A percentile compares a stretch with the other conserved stretches of the same genome.
phyloP scores from a whole-genome alignment of 257 asterid species.

The Solanum sejunctum region DNA sequence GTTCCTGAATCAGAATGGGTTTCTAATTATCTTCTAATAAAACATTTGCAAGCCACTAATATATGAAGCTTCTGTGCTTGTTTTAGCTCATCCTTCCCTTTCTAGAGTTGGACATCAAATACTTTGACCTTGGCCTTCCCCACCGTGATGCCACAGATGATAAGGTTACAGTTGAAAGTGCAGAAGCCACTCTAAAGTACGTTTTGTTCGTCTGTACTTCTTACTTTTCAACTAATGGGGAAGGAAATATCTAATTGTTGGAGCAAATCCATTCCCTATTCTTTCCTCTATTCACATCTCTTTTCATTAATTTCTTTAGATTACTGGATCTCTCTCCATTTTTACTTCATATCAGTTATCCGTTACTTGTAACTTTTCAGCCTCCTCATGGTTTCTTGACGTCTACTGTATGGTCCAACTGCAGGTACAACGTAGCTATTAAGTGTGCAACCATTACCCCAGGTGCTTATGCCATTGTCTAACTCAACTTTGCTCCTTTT shows the following conservation, averaged over 20 bases:
- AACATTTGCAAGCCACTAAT: background rate
- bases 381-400: background rate
- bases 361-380: background rate
- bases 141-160: slow-evolving; percentile 96
- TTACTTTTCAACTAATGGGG: background rate
- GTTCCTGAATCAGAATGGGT: background rate
- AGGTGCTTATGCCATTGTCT: slow-evolving; percentile 26
- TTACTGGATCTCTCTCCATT: background rate
- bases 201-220: slow-evolving; percentile 1
- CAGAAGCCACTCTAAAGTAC: slow-evolving; percentile 97
- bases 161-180: slow-evolving; percentile 97
- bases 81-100: slow-evolving; percentile 84
- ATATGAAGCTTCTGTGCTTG: slow-evolving; percentile 1
- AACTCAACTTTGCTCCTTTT: background rate
- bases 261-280: background rate
- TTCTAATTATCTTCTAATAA: background rate
- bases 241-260: background rate
- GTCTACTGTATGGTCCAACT: slow-evolving; percentile 4
- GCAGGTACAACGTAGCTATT: slow-evolving; percentile 77
- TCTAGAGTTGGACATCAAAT: slow-evolving; percentile 94
- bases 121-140: slow-evolving; percentile 92
- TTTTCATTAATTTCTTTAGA: background rate
- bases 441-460: slow-evolving; percentile 90
- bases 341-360: background rate
- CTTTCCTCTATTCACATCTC: background rate